Conservation (phyloP, 805 yeast genomes). For the Debaryomyces castellii region DNA sequence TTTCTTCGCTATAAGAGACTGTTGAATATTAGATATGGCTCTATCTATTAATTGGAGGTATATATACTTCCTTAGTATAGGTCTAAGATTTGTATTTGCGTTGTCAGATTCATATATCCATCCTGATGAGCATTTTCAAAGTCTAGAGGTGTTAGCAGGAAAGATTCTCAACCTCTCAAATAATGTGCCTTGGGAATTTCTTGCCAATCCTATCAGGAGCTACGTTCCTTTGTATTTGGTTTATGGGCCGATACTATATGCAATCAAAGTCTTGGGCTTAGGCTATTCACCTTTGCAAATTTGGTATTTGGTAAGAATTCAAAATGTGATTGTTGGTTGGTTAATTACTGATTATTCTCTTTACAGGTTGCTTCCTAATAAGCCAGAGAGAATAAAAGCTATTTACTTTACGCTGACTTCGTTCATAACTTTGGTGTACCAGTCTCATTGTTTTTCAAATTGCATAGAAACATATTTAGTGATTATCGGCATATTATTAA, state of each 20-base stretch:
- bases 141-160: constrained; percentile 68
- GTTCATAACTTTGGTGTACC: constrained; percentile 76
- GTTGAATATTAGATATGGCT: background rate
- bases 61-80: constrained; percentile 44
- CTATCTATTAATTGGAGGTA: constrained; percentile 43
- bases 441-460: constrained; percentile 88
- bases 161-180: constrained; percentile 44
- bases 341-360: constrained; percentile 40
- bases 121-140: constrained; percentile 97
- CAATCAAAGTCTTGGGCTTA: constrained; percentile 30
- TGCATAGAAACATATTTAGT: constrained; percentile 69
- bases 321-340: constrained; percentile 41
- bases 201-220: constrained; percentile 62
- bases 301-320: constrained; percentile 55
- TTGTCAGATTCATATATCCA: constrained; percentile 83
- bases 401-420: constrained; percentile 51
- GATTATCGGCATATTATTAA: constrained; percentile 48
- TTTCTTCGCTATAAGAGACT: background rate
- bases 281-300: constrained; percentile 46
- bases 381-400: constrained; percentile 49
- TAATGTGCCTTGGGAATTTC: constrained; percentile 83
- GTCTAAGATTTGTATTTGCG: constrained; percentile 54
- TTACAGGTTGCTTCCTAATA: constrained; percentile 47
- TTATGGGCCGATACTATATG: constrained; percentile 63
- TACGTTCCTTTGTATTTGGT: constrained; percentile 62